phyloP scores from a whole-genome alignment of 1,284 basidiomycete species.

The Ganoderma lingzhi region DNA sequence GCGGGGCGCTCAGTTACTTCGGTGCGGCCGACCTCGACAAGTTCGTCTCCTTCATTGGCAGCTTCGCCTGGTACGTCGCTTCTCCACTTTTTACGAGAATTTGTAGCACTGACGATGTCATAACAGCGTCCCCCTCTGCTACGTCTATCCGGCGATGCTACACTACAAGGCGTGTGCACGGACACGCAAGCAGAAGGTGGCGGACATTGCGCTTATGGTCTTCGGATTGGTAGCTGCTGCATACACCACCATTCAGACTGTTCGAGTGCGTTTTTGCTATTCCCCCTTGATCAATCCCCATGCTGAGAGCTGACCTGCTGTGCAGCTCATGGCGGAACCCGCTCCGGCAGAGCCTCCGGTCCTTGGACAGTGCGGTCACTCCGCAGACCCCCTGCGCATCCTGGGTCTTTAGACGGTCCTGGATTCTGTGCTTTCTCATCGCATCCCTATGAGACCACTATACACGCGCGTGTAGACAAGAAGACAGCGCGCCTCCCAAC shows the following conservation, averaged over 20 bases:
- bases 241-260: slow-evolving; percentile 87
- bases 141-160: slow-evolving; percentile 93
- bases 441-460: not conserved
- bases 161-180: slow-evolving; percentile 90
- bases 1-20: slow-evolving; percentile 81
- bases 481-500: not conserved
- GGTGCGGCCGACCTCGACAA: slow-evolving; percentile 96
- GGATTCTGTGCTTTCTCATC: not conserved
- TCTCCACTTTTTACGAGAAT: not conserved
- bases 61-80: slow-evolving; percentile 87
- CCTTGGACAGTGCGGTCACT: slow-evolving; percentile 39
- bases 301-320: slow-evolving; percentile 3
- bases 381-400: slow-evolving; percentile 19
- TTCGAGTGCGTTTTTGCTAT: slow-evolving; percentile 57
- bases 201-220: slow-evolving; percentile 81
- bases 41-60: slow-evolving; percentile 94
- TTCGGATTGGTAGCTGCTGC: slow-evolving; percentile 87
- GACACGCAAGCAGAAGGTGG: slow-evolving; percentile 72
- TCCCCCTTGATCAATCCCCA: slow-evolving; percentile 32
- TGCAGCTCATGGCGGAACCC: slow-evolving; percentile 49
- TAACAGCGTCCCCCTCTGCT: slow-evolving; percentile 82
- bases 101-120: not conserved
- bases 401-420: slow-evolving; percentile 9
- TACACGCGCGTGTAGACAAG: not conserved
- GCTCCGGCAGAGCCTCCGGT: slow-evolving; percentile 37